Evolutionary conservation across 441 rosid species (phyloP).

Genomic region (Corymbia citriodora): DNA sequence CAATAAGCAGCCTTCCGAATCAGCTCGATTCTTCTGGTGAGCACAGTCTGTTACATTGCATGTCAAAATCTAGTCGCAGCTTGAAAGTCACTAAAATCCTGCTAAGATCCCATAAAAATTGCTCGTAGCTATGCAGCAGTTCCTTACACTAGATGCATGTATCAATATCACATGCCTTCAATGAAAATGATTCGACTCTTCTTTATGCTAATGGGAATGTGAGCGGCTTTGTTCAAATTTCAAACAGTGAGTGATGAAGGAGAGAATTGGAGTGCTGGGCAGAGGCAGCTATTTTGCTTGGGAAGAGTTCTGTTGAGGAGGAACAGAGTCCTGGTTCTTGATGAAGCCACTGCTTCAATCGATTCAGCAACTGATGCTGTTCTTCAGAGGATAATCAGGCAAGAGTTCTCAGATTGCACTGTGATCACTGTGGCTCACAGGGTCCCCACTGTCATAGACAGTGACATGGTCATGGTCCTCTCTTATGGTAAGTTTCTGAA

Average conservation of each 20-base stretch:
- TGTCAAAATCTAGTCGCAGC: background rate
- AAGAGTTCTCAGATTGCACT: constrained; percentile 64
- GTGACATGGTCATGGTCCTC: constrained; percentile 92
- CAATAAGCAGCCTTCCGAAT: constrained; percentile 58
- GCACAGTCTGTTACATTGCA: background rate
- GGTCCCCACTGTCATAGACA: constrained; percentile 81
- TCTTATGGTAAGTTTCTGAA: constrained; percentile 41
- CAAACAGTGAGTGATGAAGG: constrained; percentile 76
- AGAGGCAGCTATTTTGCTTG: constrained; percentile 80
- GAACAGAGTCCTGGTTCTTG: constrained; percentile 71
- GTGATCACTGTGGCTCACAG: constrained; percentile 81
- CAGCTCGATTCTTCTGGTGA: constrained; percentile 75
- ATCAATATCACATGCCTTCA: background rate
- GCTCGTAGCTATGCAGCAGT: background rate
- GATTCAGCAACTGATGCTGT: constrained; percentile 79
- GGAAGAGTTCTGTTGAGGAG: constrained; percentile 77
- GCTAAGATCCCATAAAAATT: background rate
- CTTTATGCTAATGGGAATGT: background rate
- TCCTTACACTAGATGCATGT: background rate
- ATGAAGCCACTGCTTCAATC: constrained; percentile 91
- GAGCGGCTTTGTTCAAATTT: background rate
- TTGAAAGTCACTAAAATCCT: background rate
- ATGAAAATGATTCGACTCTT: background rate
- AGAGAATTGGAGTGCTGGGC: constrained; percentile 92
- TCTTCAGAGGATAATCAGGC: constrained; percentile 62